Conservation (phyloP, 495 filamentous ascomycete genomes). For the Jackrogersella multiformis region DNA sequence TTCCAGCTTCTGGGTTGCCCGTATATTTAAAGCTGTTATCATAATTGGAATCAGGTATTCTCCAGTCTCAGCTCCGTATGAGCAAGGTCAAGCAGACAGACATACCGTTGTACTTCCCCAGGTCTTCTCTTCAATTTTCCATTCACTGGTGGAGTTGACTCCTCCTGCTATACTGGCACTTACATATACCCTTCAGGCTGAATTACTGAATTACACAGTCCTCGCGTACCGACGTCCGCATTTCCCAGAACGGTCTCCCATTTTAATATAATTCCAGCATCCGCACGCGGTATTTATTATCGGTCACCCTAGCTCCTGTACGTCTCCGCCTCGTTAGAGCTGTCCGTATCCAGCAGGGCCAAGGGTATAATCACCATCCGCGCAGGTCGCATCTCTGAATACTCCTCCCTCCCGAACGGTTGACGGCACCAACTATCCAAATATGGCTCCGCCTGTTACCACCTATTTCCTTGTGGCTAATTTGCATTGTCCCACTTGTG, state of each 20-base stretch:
- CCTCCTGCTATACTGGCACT: slow-evolving; percentile 16
- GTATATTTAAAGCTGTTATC: slow-evolving; percentile 16
- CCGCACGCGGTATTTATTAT: slow-evolving; percentile 22
- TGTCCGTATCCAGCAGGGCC: slow-evolving; percentile 27
- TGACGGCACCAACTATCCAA: slow-evolving; percentile 28
- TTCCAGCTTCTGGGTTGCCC: slow-evolving; percentile 6
- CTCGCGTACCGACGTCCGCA: slow-evolving; percentile 36
- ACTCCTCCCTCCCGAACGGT: slow-evolving; percentile 18
- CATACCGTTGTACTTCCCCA: slow-evolving; percentile 11
- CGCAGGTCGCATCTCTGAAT: slow-evolving; percentile 12
- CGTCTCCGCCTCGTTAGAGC: slow-evolving; percentile 34
- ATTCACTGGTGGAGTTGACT: slow-evolving; percentile 24
- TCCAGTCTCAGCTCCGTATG: neutral
- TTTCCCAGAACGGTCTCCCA: slow-evolving; percentile 32
- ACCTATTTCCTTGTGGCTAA: slow-evolving; percentile 63
- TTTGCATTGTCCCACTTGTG: slow-evolving; percentile 70
- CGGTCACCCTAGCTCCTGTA: slow-evolving; percentile 27
- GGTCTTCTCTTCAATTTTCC: slow-evolving; percentile 9
- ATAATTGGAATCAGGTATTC: slow-evolving; percentile 9
- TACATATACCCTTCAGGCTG: slow-evolving; percentile 40
- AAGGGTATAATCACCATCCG: slow-evolving; percentile 22
- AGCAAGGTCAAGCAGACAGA: neutral
- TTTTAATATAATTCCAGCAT: slow-evolving; percentile 32
- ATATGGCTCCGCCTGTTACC: slow-evolving; percentile 48
- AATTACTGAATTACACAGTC: slow-evolving; percentile 38